These are phyloP conservation scores for Neltuma alba DNA, from an alignment of 306 rosid genomes.

Conservation along the genomic window DNA sequence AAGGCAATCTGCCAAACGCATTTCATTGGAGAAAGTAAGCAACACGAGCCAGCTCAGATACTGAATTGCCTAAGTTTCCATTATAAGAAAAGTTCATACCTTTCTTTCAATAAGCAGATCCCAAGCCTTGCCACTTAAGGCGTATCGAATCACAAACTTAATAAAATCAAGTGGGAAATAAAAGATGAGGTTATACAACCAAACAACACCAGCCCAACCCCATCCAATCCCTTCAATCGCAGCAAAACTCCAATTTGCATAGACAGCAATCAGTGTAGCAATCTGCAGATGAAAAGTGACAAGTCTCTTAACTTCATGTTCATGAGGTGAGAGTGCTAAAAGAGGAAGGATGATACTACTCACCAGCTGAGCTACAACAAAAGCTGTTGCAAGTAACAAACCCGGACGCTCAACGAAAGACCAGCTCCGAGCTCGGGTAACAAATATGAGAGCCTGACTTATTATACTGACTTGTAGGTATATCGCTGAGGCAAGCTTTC, in stretches of 20 bases:
- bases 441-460: conserved; percentile 85
- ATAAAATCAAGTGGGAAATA: conserved; percentile 78
- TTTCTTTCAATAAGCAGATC: conserved; percentile 82
- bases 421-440: conserved; percentile 77
- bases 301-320: conserved; percentile 12
- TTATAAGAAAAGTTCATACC: conserved; percentile 41
- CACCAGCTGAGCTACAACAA: conserved; percentile 77
- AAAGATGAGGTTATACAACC: conserved; percentile 82
- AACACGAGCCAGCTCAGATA: background rate
- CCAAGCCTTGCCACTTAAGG: conserved; percentile 86
- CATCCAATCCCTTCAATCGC: conserved; percentile 84
- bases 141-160: conserved; percentile 72
- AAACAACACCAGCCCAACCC: conserved; percentile 92
- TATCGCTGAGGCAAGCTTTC: conserved; percentile 76
- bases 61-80: background rate
- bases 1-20: conserved; percentile 62
- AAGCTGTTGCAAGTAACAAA: conserved; percentile 66
- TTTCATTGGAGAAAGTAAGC: background rate
- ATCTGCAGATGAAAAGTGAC: conserved; percentile 46
- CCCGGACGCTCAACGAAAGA: conserved; percentile 82
- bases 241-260: conserved; percentile 78
- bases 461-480: conserved; percentile 85
- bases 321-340: background rate
- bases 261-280: conserved; percentile 81
- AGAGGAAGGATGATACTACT: conserved; percentile 36